Evolutionary conservation across 768 basidiomycete genomes (phyloP), one percentile per base, ranked within the genome.

Genomic region (Lactarius tabidus): DNA sequence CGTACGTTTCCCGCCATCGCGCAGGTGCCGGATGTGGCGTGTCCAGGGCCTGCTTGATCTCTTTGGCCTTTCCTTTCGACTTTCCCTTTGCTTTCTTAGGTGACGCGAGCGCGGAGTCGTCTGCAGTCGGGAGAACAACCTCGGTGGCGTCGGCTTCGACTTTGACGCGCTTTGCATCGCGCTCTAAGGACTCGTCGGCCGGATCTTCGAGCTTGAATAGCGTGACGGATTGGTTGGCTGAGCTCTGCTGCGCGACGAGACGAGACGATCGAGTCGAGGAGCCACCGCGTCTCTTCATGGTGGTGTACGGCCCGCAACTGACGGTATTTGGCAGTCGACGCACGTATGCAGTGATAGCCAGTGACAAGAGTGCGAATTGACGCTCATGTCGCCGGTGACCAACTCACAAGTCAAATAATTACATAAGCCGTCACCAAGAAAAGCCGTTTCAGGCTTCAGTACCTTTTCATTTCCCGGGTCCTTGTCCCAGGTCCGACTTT

Each of bases 1-100:
- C 81, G 70, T 93, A 95, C 4, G 80, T 81, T 66, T 91, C 85
- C 48, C 76, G 75, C 92, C 93, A 95, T 43, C 75, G 73, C 35
- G 74, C 72, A 9, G 92, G 93, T 1, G 84, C 78, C 0, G 89
- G 85, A 69, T 93, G 90, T 0, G 91, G 86, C 0, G 74, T 77
- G 3, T 75, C 80, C 26, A 92, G 75, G 1, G 79, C 72, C 63
- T 82, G 81, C 60, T 78, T 80, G n/a, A 88, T 81, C 1, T 78
- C 72, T 71, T 86, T 51, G 3, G 10, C 39, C 60, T 78, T 81
- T 1, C 77, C 72, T 70, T 86, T 90, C 3, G 72, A n/a, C n/a
- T n/a, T n/a, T n/a, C n/a, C 70, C 72, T 88, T 38, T 14, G 38
- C 90, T 69, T 87, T 91, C 68, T 79, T 79, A 2, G 84, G 81